A percentile compares a stretch with the other conserved stretches of the same genome.
Evolutionary conservation across 2,329 filamentous ascomycete genomes (phyloP).

Genomic region (Lojkania enalia): DNA sequence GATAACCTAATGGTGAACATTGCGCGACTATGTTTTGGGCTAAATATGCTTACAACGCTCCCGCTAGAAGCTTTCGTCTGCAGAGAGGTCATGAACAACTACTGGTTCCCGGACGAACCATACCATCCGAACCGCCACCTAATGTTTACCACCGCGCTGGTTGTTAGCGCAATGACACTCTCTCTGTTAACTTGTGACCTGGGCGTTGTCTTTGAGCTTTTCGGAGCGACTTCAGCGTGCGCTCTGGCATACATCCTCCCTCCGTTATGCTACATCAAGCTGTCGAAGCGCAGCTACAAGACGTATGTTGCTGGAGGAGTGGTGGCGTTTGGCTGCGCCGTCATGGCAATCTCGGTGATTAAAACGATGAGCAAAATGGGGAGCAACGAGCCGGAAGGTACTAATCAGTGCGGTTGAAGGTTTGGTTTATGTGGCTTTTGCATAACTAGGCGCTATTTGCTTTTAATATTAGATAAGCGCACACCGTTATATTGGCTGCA

Average conservation of each 20-base stretch:
- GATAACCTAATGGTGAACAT: slow-evolving; percentile 94
- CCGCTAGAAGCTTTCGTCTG: slow-evolving; percentile 98
- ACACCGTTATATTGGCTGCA: slow-evolving; percentile 19
- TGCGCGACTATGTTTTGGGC: slow-evolving; percentile 89
- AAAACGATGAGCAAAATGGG: slow-evolving; percentile 36
- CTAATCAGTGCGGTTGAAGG: slow-evolving; percentile 28
- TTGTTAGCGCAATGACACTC: slow-evolving; percentile 75
- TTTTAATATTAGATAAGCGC: slow-evolving; percentile 1
- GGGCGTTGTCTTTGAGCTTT: slow-evolving; percentile 91
- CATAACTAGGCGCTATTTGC: slow-evolving; percentile 19
- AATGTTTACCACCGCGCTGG: slow-evolving; percentile 79
- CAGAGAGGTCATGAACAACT: slow-evolving; percentile 92
- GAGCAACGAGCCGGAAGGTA: slow-evolving; percentile 22
- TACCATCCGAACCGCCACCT: slow-evolving; percentile 85
- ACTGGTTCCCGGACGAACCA: slow-evolving; percentile 71
- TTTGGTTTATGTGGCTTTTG: slow-evolving; percentile 10
- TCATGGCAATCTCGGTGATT: slow-evolving; percentile 68
- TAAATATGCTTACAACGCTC: slow-evolving; percentile 98
- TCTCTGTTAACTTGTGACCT: slow-evolving; percentile 89
- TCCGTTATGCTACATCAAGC: slow-evolving; percentile 91
- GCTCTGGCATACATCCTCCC: slow-evolving; percentile 94
- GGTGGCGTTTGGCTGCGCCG: slow-evolving; percentile 75
- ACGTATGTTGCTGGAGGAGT: slow-evolving; percentile 72
- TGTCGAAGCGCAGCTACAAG: slow-evolving; percentile 76
- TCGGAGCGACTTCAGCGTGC: slow-evolving; percentile 92